Conservation (phyloP, 805 yeast genomes). For the Danielia oregonensis region DNA sequence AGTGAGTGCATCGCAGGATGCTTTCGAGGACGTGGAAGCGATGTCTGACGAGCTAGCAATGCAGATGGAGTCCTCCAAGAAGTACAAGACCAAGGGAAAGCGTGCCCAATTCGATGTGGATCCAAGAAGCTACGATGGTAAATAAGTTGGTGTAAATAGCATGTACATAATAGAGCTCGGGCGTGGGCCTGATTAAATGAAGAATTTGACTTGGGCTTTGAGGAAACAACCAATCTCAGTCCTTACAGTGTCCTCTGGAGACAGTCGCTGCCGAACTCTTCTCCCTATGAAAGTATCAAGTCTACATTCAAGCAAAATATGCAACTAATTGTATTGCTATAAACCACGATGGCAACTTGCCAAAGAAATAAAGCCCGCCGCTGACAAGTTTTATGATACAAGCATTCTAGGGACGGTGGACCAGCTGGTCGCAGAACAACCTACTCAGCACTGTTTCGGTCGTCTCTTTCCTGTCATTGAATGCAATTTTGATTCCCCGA, state of each 20-base stretch:
- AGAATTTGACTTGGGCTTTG: too few species aligned
- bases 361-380: slow-evolving; percentile 1
- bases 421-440: background rate
- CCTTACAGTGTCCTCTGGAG: too few species aligned
- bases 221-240: too few species aligned
- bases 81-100: slow-evolving; percentile 31
- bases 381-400: slow-evolving; percentile 13
- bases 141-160: slow-evolving; percentile 2
- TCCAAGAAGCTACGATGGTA: slow-evolving; percentile 13
- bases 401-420: slow-evolving; percentile 14
- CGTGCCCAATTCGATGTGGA: slow-evolving; percentile 23
- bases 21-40: slow-evolving; percentile 16
- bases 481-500: too few species aligned
- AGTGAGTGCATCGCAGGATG: slow-evolving; percentile 10
- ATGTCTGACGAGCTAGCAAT: slow-evolving; percentile 18
- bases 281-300: too few species aligned
- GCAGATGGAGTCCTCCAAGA: slow-evolving; percentile 28
- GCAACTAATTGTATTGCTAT: too few species aligned
- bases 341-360: too few species aligned
- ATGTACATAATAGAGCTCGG: slow-evolving; percentile 1
- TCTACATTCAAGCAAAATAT: too few species aligned
- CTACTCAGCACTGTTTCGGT: slow-evolving; percentile 18
- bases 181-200: too few species aligned
- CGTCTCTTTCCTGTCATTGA: slow-evolving; percentile 12
- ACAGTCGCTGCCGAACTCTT: too few species aligned